phyloP scores from a whole-genome alignment of 148 eudicot genomes.

The Silene uniflora region DNA sequence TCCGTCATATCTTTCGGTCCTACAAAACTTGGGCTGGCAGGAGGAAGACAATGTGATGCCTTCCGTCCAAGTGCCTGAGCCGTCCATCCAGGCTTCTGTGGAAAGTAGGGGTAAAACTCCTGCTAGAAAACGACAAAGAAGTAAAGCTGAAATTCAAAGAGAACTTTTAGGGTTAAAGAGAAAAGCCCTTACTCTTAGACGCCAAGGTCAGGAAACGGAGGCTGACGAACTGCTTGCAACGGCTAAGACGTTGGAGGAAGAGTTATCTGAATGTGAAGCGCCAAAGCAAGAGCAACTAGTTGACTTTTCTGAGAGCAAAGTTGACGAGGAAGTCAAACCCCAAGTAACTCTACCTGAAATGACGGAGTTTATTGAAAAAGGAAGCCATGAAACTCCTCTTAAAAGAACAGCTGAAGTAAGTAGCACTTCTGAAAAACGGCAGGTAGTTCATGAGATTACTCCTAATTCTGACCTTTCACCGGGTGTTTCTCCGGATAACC shows the following conservation, averaged over 20 bases:
- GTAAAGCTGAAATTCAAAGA: slow-evolving; percentile 73
- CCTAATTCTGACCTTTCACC: slow-evolving; percentile 20
- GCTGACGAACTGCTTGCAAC: slow-evolving; percentile 70
- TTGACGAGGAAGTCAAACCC: slow-evolving; percentile 5
- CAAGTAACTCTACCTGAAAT: slow-evolving; percentile 19
- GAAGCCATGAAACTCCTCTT: slow-evolving; percentile 26
- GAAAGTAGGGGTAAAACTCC: slow-evolving; percentile 21
- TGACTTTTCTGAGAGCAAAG: slow-evolving; percentile 21
- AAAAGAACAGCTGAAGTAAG: slow-evolving; percentile 35
- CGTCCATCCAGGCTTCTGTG: slow-evolving; percentile 4
- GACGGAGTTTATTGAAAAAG: slow-evolving; percentile 16
- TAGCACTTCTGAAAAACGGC: slow-evolving; percentile 34
- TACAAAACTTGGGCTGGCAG: slow-evolving; percentile 83
- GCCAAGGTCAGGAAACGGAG: slow-evolving; percentile 73
- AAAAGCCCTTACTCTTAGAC: slow-evolving; percentile 76
- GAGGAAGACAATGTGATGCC: slow-evolving; percentile 44
- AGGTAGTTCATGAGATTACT: slow-evolving; percentile 15
- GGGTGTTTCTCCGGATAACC: slow-evolving; percentile 30
- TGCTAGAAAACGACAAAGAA: slow-evolving; percentile 38
- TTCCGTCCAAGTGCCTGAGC: slow-evolving; percentile 27
- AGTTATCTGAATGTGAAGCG: slow-evolving; percentile 65
- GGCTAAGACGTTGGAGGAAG: slow-evolving; percentile 63
- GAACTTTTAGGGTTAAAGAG: slow-evolving; percentile 79
- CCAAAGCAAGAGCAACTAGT: slow-evolving; percentile 34
- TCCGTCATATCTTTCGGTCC: slow-evolving; percentile 71